Conservation (phyloP, 306 rosid genomes). For the Crataegus laevigata region DNA sequence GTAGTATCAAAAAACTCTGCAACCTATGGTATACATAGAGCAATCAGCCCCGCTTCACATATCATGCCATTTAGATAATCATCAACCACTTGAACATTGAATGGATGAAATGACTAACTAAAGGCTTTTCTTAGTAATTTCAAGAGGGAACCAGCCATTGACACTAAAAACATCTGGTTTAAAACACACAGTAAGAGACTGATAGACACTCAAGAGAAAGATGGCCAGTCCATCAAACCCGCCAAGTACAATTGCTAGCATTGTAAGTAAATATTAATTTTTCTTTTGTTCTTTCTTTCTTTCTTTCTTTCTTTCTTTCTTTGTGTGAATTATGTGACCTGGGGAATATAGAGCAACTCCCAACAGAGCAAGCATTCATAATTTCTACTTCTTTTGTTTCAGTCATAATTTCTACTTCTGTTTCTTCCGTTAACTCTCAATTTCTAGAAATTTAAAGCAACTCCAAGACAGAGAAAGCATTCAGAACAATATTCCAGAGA, state of each 20-base stretch:
- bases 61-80: not conserved
- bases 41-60: conserved; percentile 2
- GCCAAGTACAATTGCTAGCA: not conserved
- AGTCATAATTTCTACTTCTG: not conserved
- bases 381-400: not conserved
- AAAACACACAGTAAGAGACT: not conserved
- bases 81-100: not conserved
- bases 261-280: not conserved
- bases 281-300: not conserved
- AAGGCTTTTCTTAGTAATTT: not conserved
- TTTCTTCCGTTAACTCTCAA: not conserved
- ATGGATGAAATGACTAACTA: not conserved
- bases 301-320: not conserved
- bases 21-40: conserved; percentile 45
- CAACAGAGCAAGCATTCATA: not conserved
- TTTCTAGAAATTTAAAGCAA: not conserved
- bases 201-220: not conserved
- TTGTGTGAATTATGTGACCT: not conserved
- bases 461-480: not conserved
- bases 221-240: not conserved
- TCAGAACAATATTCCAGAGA: conserved; percentile 5
- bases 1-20: conserved; percentile 79
- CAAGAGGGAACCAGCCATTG: no score
- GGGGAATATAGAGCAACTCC: not conserved
- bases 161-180: not conserved